phyloP scores from a whole-genome alignment of 2,329 filamentous ascomycete species.

The Calonectria leucothoes region DNA sequence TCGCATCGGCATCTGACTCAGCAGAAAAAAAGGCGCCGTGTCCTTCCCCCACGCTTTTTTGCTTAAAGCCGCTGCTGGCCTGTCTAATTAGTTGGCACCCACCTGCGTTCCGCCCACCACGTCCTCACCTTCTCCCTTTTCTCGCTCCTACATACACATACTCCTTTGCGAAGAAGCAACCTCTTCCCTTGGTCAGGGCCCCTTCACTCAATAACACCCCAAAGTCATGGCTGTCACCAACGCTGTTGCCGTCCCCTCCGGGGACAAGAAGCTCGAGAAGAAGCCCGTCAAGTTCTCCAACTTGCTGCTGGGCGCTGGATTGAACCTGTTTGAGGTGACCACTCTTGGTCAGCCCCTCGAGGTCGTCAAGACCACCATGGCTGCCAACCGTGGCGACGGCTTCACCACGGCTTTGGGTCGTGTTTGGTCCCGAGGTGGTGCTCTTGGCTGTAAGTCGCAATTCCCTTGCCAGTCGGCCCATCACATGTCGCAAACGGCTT shows the following conservation, averaged over 20 bases:
- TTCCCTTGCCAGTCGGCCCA: not conserved
- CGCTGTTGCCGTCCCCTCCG: conserved; percentile 63
- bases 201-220: conserved; percentile 62
- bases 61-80: conserved; percentile 19
- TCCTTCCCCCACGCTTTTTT: conserved; percentile 34
- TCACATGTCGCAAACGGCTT: not conserved
- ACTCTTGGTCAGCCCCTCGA: conserved; percentile 84
- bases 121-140: conserved; percentile 19
- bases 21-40: not conserved
- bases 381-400: conserved; percentile 91
- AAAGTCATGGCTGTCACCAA: conserved; percentile 73
- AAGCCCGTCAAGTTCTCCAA: conserved; percentile 99
- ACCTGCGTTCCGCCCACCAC: conserved; percentile 20
- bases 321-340: conserved; percentile 94
- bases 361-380: conserved; percentile 99
- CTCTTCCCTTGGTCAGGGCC: conserved; percentile 99
- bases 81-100: conserved; percentile 7
- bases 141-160: conserved; percentile 26
- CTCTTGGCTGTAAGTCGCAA: conserved; percentile 84
- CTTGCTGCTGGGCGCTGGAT: conserved; percentile 89
- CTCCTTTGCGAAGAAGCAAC: conserved; percentile 81
- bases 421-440: conserved; percentile 94
- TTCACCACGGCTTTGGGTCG: conserved; percentile 84
- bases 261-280: conserved; percentile 81
- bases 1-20: conserved; percentile 23